Conservation (phyloP, 108 stramenopile species). For the Skeletonema marinoi region DNA sequence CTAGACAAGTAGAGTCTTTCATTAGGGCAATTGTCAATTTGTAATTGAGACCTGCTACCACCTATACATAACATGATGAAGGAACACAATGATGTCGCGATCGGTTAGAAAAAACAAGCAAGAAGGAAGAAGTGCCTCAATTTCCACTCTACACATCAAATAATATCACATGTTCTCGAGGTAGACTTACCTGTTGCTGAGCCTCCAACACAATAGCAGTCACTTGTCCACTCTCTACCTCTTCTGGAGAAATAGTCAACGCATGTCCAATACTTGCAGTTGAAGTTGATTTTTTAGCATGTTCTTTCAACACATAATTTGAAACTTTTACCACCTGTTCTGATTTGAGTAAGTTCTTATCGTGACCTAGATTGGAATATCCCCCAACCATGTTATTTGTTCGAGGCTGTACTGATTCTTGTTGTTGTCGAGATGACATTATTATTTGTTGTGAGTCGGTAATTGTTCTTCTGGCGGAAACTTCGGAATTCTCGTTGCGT, state of each 20-base stretch:
- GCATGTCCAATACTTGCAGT: background rate
- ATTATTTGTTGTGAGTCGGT: background rate
- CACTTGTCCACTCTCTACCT: background rate
- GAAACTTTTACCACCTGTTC: background rate
- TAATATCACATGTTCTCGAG: no score
- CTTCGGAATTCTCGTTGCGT: background rate
- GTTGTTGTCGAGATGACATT: background rate
- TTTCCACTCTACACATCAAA: no score
- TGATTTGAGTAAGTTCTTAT: background rate
- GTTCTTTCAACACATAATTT: background rate
- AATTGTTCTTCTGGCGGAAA: background rate
- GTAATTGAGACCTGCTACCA: conserved; percentile 32
- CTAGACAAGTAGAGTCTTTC: conserved; percentile 2
- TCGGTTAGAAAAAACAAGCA: no score
- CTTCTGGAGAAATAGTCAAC: background rate
- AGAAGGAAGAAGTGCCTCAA: no score
- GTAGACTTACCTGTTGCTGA: background rate
- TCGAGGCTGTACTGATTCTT: background rate
- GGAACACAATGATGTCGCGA: no score
- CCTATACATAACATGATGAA: no score
- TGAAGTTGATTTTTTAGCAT: background rate
- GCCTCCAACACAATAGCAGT: background rate
- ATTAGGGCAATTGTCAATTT: conserved; percentile 14
- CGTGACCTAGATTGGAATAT: background rate
- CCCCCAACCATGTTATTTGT: background rate